A percentile compares a stretch with the other conserved stretches of the same genome.
These are phyloP conservation scores for Teratosphaeria epicoccoides DNA, from an alignment of 2,329 filamentous ascomycete genomes.

Conservation along the genomic window DNA sequence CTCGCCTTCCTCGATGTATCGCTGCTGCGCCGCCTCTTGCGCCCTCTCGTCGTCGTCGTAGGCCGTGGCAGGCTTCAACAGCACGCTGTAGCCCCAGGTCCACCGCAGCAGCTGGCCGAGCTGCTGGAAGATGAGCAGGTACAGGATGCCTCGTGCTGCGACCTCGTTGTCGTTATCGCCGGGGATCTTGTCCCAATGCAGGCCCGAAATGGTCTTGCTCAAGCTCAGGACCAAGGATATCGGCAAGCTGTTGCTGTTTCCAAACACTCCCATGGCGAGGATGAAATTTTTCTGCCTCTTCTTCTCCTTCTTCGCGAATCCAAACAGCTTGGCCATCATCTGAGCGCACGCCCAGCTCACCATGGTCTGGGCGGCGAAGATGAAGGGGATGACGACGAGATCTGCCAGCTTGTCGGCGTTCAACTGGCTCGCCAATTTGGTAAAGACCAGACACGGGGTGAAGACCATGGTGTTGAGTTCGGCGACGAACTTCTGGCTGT, in stretches of 20 bases:
- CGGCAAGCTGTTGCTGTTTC: slow-evolving; percentile 94
- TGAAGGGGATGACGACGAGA: slow-evolving; percentile 86
- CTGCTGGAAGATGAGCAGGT: slow-evolving; percentile 94
- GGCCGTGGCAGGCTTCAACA: slow-evolving; percentile 73
- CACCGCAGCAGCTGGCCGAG: slow-evolving; percentile 88
- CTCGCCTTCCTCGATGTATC: slow-evolving; percentile 39
- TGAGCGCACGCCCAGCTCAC: slow-evolving; percentile 74
- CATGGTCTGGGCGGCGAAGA: slow-evolving; percentile 78
- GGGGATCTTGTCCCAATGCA: slow-evolving; percentile 87
- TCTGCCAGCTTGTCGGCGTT: slow-evolving; percentile 84
- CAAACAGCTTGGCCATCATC: slow-evolving; percentile 60
- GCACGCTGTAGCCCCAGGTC: slow-evolving; percentile 95
- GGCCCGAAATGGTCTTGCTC: slow-evolving; percentile 78
- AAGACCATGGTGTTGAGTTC: slow-evolving; percentile 95
- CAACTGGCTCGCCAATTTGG: slow-evolving; percentile 88
- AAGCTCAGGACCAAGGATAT: slow-evolving; percentile 93
- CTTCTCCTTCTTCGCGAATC: slow-evolving; percentile 43
- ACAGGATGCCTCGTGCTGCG: slow-evolving; percentile 83
- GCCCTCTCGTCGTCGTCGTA: slow-evolving; percentile 57
- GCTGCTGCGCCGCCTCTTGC: slow-evolving; percentile 38
- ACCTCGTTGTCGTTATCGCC: slow-evolving; percentile 95
- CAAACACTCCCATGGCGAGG: slow-evolving; percentile 93
- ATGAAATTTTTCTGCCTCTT: slow-evolving; percentile 88
- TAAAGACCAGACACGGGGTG: slow-evolving; percentile 95
- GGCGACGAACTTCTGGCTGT: slow-evolving; percentile 91